A percentile compares a stretch with the other conserved stretches of the same genome.
Conservation (phyloP, 306 rosid species). For the Begonia fuchsioides region DNA sequence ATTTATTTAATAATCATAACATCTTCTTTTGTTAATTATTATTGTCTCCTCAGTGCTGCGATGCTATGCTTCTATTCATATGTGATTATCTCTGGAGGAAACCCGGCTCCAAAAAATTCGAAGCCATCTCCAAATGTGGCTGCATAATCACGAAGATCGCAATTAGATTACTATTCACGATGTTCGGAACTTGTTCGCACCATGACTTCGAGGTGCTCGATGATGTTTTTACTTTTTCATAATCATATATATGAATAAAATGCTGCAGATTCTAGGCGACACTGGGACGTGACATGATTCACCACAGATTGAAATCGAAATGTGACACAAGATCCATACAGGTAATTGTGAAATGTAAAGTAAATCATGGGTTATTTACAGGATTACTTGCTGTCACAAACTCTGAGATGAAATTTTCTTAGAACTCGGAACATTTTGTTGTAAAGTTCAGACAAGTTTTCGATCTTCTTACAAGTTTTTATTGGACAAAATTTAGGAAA, state of each 20-base stretch:
- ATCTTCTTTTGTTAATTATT: slow-evolving; percentile 1
- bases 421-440: no score
- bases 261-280: not conserved
- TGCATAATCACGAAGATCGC: slow-evolving; percentile 16
- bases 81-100: slow-evolving; percentile 67
- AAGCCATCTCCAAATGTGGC: slow-evolving; percentile 39
- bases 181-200: not conserved
- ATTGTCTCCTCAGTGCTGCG: slow-evolving; percentile 45
- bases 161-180: not conserved
- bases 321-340: no score
- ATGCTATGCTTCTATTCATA: slow-evolving; percentile 83
- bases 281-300: not conserved
- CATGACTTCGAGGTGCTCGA: no score
- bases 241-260: no score
- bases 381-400: not conserved
- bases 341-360: not conserved
- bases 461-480: no score
- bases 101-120: slow-evolving; percentile 88
- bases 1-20: not conserved
- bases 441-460: no score
- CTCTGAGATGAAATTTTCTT: no score
- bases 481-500: no score
- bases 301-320: not conserved
- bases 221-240: no score
- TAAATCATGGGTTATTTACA: not conserved